Evolutionary conservation across 495 filamentous ascomycete genomes (phyloP), one percentile per base, ranked within the genome.

Genomic region (Penicillium turbatum): DNA sequence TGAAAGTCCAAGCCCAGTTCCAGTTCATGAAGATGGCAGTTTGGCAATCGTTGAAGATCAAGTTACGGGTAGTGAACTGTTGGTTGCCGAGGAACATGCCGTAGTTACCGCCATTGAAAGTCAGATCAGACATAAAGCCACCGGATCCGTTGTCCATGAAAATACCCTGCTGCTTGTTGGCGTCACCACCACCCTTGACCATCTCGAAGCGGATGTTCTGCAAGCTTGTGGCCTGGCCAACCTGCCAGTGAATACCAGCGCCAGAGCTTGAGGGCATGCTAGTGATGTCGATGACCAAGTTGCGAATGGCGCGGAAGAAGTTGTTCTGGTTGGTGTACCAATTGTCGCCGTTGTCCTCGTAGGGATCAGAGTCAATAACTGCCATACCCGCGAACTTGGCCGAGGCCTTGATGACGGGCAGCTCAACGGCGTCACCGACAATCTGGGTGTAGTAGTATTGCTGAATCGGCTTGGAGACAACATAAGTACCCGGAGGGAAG

Each of bases 301-400:
- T 97, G 68, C 95, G 89, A 58, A 98, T 77, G 61, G 95, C 88
- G 40, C 93, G 90, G 81, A 90, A 97, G 79, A 98, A 98, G 77
- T 98, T 97, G 83, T 97, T 98, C 72, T 96, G 87, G 70, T 96
- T 95, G 58, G 86, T 90, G 72, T 86, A 96, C 83, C 86, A 88
- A 65, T 87, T 86, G 53, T 59, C 65, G 19, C 82, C 85, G 8
- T 67, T 61, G 6, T 74, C 70, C 27, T 79, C 61, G 64, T 98
- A 97, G 0, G 92, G 92, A 59, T 98, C 87, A 8, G 89, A 76
- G 61, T 97, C 92, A 61, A 98, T 90, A 19, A 98, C 79, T 16
- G 85, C 92, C 70, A 97, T 95, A 56, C 93, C 93, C 4, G 72
- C 40, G 63, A 97, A 97, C 55, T 66, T 66, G 7, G 85, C 62